Evolutionary conservation across 1,284 basidiomycete genomes (phyloP).

Genomic region (Amylostereum areolatum): DNA sequence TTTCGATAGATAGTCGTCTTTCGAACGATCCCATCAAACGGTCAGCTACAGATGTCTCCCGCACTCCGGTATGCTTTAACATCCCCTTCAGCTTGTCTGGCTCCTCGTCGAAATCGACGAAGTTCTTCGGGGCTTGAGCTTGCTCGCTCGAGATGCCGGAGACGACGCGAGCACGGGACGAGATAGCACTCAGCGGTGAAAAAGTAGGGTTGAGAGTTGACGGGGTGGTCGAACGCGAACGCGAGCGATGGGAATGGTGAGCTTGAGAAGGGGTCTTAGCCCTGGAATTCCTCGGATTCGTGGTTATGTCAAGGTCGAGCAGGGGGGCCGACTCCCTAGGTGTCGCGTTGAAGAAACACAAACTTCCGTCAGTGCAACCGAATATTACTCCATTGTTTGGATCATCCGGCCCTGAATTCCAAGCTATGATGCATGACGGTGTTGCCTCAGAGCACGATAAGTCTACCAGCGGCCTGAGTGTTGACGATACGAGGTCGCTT

Average conservation of each 20-base stretch:
- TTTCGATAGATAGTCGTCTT: slow-evolving; percentile 6
- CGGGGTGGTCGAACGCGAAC: slow-evolving; percentile 28
- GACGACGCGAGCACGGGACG: slow-evolving; percentile 49
- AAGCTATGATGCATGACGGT: slow-evolving; percentile 10
- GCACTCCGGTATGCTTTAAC: slow-evolving; percentile 46
- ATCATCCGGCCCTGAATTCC: slow-evolving; percentile 2
- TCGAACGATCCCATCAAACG: slow-evolving; percentile 15
- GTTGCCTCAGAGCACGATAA: slow-evolving; percentile 8
- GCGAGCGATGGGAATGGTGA: slow-evolving; percentile 17
- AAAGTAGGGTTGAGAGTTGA: slow-evolving; percentile 19
- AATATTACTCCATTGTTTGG: slow-evolving; percentile 7
- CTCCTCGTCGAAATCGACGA: slow-evolving; percentile 75
- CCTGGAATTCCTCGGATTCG: no score
- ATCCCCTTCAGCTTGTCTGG: slow-evolving; percentile 66
- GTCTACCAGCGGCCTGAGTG: slow-evolving; percentile 4
- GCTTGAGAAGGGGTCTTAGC: slow-evolving; percentile 12
- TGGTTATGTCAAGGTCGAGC: slow-evolving; percentile 3
- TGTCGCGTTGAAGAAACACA: slow-evolving; percentile 23
- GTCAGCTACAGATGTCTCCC: slow-evolving; percentile 34
- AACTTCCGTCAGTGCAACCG: slow-evolving; percentile 30
- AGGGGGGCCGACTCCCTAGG: slow-evolving; percentile 1
- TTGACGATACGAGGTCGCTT: background rate
- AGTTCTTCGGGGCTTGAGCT: slow-evolving; percentile 67
- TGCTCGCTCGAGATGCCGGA: slow-evolving; percentile 62
- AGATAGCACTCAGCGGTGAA: slow-evolving; percentile 19